Percentiles rank a stretch among this genome's conserved stretches.
Evolutionary conservation across 306 rosid species (phyloP).

Genomic region (Cicer pinnatifidum): DNA sequence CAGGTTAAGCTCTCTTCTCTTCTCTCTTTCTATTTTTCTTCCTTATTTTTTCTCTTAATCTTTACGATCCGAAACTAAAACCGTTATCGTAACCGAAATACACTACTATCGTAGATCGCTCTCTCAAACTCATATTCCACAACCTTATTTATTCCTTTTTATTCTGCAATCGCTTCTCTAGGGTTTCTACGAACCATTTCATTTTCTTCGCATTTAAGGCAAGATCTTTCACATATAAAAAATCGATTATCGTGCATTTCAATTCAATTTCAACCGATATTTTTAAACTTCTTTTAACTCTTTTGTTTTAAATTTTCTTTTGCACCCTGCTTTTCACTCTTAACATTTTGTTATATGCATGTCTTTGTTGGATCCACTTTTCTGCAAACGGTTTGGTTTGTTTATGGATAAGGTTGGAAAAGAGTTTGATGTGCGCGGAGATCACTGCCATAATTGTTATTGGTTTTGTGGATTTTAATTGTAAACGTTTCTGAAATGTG

Average conservation of each 20-base stretch:
- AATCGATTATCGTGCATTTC: neutral
- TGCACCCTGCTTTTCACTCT: neutral
- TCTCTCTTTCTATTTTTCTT: slow-evolving; percentile 18
- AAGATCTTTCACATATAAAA: neutral
- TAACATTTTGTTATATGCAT: neutral
- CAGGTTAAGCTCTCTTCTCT: slow-evolving; percentile 11
- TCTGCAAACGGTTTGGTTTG: slow-evolving; percentile 6
- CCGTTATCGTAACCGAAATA: slow-evolving; percentile 4
- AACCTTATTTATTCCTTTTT: neutral
- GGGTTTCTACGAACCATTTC: slow-evolving; percentile 25
- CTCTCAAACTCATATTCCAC: neutral
- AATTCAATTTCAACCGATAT: neutral
- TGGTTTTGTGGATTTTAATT: slow-evolving; percentile 23
- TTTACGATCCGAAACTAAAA: slow-evolving; percentile 3
- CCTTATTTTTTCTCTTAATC: slow-evolving; percentile 4
- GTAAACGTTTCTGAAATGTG: slow-evolving; percentile 10
- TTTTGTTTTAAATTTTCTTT: neutral
- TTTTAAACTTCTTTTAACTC: neutral
- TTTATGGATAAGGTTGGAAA: neutral
- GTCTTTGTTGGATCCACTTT: slow-evolving; percentile 21
- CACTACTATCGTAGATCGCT: slow-evolving; percentile 16
- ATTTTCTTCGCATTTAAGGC: neutral
- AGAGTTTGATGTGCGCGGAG: neutral
- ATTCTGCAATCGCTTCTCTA: slow-evolving; percentile 17
- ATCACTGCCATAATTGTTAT: neutral